A percentile compares a stretch with the other conserved stretches of the same genome.
phyloP scores from a whole-genome alignment of 768 basidiomycete genomes.

The Heimioporus sp. region DNA sequence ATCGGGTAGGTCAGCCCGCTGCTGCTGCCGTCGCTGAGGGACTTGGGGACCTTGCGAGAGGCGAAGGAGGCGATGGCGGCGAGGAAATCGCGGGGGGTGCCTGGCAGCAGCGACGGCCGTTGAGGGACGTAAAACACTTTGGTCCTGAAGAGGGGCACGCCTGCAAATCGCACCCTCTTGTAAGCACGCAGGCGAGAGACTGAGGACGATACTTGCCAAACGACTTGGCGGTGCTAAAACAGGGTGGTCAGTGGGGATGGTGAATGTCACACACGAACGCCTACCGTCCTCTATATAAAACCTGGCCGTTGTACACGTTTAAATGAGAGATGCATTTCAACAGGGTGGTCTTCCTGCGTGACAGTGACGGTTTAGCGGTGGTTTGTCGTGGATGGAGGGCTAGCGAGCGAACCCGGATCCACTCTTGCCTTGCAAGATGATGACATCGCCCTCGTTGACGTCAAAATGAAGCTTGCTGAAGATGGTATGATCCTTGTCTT shows the following conservation, averaged over 20 bases:
- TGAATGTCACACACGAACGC: slow-evolving; percentile 11
- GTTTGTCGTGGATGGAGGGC: background rate
- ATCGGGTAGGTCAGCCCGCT: slow-evolving; percentile 44
- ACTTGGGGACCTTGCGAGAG: slow-evolving; percentile 35
- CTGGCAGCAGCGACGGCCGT: slow-evolving; percentile 81
- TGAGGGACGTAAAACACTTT: slow-evolving; percentile 86
- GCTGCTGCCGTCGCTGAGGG: slow-evolving; percentile 22
- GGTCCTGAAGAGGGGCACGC: slow-evolving; percentile 75
- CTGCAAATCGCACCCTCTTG: slow-evolving; percentile 33
- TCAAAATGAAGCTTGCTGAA: slow-evolving; percentile 61
- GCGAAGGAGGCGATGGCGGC: slow-evolving; percentile 50
- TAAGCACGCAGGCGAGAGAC: slow-evolving; percentile 2
- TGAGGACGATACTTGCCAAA: slow-evolving; percentile 37
- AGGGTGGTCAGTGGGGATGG: background rate
- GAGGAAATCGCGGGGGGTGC: slow-evolving; percentile 75
- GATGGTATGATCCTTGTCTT: slow-evolving; percentile 46
- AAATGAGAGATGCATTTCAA: slow-evolving; percentile 85
- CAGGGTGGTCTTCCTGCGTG: slow-evolving; percentile 61
- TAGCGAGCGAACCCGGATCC: slow-evolving; percentile 59
- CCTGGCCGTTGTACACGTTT: slow-evolving; percentile 63
- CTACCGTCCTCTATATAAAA: slow-evolving; percentile 67
- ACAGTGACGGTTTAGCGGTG: slow-evolving; percentile 4
- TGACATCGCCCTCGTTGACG: slow-evolving; percentile 69
- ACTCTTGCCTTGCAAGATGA: slow-evolving; percentile 76
- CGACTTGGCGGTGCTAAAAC: slow-evolving; percentile 45